A percentile compares a stretch with the other conserved stretches of the same genome.
phyloP scores from a whole-genome alignment of 2,329 filamentous ascomycete genomes.

The Cryphonectria parasitica region DNA sequence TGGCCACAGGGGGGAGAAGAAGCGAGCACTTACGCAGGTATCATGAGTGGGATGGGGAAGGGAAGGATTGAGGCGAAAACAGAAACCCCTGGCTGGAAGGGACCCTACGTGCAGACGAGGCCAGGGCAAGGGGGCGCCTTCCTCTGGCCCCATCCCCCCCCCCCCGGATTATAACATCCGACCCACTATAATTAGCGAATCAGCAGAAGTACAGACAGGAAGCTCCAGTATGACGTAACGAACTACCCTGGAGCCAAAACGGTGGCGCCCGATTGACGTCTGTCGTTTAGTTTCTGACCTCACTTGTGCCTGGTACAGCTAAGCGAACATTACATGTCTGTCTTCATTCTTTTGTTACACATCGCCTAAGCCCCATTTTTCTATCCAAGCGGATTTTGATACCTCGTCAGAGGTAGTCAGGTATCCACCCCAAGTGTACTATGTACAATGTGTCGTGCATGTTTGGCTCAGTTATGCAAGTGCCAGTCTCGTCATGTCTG shows the following conservation, averaged over 20 bases:
- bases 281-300: constrained; percentile 29
- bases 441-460: neutral
- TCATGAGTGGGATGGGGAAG: neutral
- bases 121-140: neutral
- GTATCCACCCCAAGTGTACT: neutral
- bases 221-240: constrained; percentile 20
- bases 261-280: constrained; percentile 21
- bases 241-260: constrained; percentile 10
- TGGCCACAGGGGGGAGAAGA: neutral
- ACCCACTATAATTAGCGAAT: neutral
- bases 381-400: neutral
- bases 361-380: neutral
- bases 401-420: neutral
- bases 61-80: constrained; percentile 4
- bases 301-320: constrained; percentile 6
- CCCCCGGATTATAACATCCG: neutral
- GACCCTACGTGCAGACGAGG: constrained; percentile 1
- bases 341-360: neutral
- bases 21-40: neutral
- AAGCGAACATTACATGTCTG: neutral
- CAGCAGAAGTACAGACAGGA: neutral
- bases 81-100: constrained; percentile 10
- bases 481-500: neutral
- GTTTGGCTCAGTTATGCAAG: neutral
- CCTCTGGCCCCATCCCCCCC: neutral